Evolutionary conservation across 176 grass and related monocot species (phyloP).

Genomic region (Oropetium thomaeum): DNA sequence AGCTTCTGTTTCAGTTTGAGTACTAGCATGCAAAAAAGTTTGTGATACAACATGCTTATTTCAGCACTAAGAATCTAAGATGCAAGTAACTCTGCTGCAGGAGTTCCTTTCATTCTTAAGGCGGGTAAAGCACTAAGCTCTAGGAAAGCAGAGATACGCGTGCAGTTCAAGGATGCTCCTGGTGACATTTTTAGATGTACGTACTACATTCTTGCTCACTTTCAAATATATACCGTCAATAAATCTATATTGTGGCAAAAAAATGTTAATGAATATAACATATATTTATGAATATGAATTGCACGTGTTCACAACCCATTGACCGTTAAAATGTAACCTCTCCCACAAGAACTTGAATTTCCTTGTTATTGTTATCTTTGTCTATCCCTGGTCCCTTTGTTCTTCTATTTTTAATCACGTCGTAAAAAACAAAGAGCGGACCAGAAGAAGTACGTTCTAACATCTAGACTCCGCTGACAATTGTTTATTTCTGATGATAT

Average conservation of each 20-base stretch:
- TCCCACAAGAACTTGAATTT: neutral
- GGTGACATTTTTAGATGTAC: slow-evolving; percentile 97
- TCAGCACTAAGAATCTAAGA: slow-evolving; percentile 6
- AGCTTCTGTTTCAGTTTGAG: neutral
- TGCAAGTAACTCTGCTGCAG: slow-evolving; percentile 38
- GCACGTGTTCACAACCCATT: neutral
- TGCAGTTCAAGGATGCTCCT: slow-evolving; percentile 97
- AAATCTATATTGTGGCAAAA: neutral
- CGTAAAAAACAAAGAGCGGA: neutral
- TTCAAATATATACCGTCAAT: neutral
- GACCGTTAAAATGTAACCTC: neutral
- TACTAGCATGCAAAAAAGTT: neutral
- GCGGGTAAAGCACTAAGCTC: slow-evolving; percentile 89
- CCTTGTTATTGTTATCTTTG: neutral
- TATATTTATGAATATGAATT: neutral
- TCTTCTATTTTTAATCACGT: too few species aligned
- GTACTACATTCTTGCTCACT: slow-evolving; percentile 6
- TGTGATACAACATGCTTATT: neutral
- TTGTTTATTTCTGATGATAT: neutral
- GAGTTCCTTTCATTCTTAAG: slow-evolving; percentile 97
- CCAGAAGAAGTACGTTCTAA: neutral
- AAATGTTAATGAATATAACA: neutral
- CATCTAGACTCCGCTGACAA: neutral
- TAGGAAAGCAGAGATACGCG: slow-evolving; percentile 94
- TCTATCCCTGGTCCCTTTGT: neutral